Evolutionary conservation across 345 rosid species (phyloP), one percentile per base, ranked within the genome.

Genomic region (Ceriops tagal): DNA sequence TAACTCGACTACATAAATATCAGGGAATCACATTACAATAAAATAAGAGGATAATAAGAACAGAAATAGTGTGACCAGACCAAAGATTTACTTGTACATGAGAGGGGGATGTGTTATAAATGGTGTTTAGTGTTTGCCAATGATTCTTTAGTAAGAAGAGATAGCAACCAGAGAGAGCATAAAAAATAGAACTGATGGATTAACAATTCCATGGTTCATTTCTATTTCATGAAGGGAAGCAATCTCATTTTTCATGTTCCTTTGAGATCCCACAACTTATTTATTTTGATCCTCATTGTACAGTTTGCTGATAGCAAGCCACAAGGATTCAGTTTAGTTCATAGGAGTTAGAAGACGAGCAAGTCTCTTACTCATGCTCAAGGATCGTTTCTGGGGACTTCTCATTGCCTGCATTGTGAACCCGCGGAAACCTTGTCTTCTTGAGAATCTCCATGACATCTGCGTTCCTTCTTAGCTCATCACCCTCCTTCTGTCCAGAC

Each of bases 401-500:
- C 46, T 85, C 97, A 56, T 80, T 82, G 1, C 70, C 82, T 5
- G 79, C 76, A 47, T 80, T 79, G 46, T 74, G 77, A 52, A 95
- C 93, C 51, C 85, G 88, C 6, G 97, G 99, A 80, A 95, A 95
- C 82, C 99, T 80, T 6, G 98, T 95, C 80, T 95, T 95, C 83
- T 78, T 85, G 53, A 95, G 92, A 76, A 95, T 95, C 81, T 95
- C 96, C 96, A 95, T 87, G 59, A 95, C 98, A 82, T 95, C 99
- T 31, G 93, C 75, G 71, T 95, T 95, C 81, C 99, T 86, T 65
- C 96, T 83, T 37, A 86, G 83, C 80, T 95, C 96, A 73, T 95
- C 97, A 5, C 99, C 99, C 66, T 83, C 99, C 76, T 92, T 95
- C 77, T 95, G 99, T 70, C 99, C 99, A 0, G 99, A 95, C 24